phyloP scores from a whole-genome alignment of 1,284 basidiomycete genomes.

The Veloboletus limbatus region DNA sequence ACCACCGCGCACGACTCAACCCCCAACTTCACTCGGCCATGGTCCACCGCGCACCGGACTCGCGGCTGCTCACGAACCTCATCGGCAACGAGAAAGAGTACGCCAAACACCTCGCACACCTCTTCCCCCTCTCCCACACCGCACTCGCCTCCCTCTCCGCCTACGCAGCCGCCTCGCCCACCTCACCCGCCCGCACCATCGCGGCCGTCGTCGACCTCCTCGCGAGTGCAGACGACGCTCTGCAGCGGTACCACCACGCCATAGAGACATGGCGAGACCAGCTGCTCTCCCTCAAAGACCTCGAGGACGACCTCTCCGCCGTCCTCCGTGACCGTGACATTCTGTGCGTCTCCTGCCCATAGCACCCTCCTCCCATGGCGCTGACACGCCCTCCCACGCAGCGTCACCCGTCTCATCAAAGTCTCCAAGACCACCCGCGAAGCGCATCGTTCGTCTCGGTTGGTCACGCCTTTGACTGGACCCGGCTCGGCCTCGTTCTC shows the following conservation, averaged over 20 bases:
- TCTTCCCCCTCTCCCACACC: conserved; percentile 58
- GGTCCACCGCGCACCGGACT: conserved; percentile 72
- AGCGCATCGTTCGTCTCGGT: conserved; percentile 29
- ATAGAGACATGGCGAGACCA: conserved; percentile 66
- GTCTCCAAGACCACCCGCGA: conserved; percentile 60
- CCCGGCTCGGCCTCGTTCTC: conserved; percentile 38
- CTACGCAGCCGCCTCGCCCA: conserved; percentile 64
- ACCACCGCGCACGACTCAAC: no score
- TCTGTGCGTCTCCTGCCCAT: no score
- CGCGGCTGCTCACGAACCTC: conserved; percentile 64
- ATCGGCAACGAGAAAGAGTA: conserved; percentile 71
- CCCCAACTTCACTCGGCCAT: no score
- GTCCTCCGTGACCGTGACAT: conserved; percentile 74
- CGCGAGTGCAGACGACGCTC: conserved; percentile 63
- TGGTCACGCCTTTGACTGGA: conserved; percentile 27
- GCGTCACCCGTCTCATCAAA: conserved; percentile 74
- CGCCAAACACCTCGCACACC: conserved; percentile 51
- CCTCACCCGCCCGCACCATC: conserved; percentile 52
- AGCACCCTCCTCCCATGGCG: no score
- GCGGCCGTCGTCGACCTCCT: conserved; percentile 57
- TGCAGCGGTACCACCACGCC: conserved; percentile 54
- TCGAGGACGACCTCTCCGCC: conserved; percentile 70
- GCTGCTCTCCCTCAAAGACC: conserved; percentile 41
- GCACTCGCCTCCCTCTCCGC: conserved; percentile 68
- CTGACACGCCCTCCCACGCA: conserved; percentile 26